A percentile compares a stretch with the other conserved stretches of the same genome.
These are phyloP conservation scores for Psilocybe mexicana DNA, from an alignment of 1,284 basidiomycete species.

Conservation along the genomic window DNA sequence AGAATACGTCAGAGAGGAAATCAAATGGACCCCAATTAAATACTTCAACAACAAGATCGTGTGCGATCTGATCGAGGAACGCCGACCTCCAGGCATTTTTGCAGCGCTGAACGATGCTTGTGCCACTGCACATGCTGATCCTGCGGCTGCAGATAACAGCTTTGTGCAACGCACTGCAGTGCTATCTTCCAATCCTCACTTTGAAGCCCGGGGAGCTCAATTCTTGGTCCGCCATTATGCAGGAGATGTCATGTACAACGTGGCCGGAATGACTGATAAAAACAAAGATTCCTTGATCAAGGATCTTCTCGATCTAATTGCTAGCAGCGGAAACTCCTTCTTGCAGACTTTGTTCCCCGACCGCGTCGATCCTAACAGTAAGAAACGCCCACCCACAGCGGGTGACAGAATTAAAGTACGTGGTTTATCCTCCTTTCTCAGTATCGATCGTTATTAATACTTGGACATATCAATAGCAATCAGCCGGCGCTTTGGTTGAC, in stretches of 20 bases:
- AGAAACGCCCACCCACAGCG: constrained; percentile 97
- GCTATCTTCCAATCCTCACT: constrained; percentile 84
- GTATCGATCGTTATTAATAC: not conserved
- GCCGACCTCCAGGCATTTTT: constrained; percentile 95
- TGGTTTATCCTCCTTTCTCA: constrained; percentile 15
- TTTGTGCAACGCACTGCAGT: constrained; percentile 91
- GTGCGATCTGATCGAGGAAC: constrained; percentile 97
- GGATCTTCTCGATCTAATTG: constrained; percentile 91
- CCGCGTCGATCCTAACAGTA: constrained; percentile 93
- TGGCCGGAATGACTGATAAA: constrained; percentile 99
- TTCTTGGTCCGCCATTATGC: constrained; percentile 95
- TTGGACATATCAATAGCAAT: constrained; percentile 49
- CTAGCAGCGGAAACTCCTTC: constrained; percentile 79
- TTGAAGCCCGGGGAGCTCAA: constrained; percentile 88
- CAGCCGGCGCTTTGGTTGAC: constrained; percentile 93
- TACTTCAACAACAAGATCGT: constrained; percentile 98
- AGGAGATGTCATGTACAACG: constrained; percentile 98
- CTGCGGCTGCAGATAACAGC: constrained; percentile 94
- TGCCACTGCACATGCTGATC: constrained; percentile 97
- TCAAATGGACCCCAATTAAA: constrained; percentile 99
- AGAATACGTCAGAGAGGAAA: constrained; percentile 97
- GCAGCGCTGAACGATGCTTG: constrained; percentile 98
- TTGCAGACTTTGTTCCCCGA: constrained; percentile 92
- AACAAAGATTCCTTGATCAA: constrained; percentile 98
- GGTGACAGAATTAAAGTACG: constrained; percentile 95